Conservation (phyloP, 768 basidiomycete species). For the Trametes punicea region DNA sequence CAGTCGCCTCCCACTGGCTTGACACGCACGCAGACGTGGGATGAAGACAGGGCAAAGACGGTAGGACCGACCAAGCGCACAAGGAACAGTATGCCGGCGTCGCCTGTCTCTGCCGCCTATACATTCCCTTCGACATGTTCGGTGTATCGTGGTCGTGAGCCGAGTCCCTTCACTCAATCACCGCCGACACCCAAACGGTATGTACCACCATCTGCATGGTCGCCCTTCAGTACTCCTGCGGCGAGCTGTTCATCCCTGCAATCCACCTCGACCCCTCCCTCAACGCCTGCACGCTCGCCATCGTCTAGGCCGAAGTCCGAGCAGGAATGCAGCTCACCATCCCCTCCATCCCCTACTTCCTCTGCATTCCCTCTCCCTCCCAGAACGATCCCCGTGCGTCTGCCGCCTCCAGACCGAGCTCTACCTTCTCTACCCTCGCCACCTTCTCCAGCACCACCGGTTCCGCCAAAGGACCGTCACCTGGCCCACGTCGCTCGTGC, state of each 20-base stretch:
- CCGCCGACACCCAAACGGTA: slow-evolving; percentile 1
- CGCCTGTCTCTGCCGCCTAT: slow-evolving; percentile 12
- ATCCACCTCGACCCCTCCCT: not conserved
- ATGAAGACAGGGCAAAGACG: not conserved
- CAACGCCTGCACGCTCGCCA: not conserved
- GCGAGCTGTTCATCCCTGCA: not conserved
- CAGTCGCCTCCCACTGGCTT: not conserved
- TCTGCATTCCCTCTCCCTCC: slow-evolving; percentile 7
- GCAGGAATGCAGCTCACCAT: not conserved
- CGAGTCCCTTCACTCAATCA: not conserved
- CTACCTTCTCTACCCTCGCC: not conserved
- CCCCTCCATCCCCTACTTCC: not conserved
- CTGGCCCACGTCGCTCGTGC: not conserved
- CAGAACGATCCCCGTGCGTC: not conserved
- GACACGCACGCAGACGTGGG: slow-evolving; percentile 3
- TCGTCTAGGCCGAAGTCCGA: not conserved
- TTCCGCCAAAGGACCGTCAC: slow-evolving; percentile 11
- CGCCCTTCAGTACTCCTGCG: slow-evolving; percentile 4
- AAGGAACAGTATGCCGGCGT: slow-evolving; percentile 15
- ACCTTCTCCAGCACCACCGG: not conserved
- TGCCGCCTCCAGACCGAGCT: slow-evolving; percentile 7
- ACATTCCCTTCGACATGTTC: slow-evolving; percentile 22
- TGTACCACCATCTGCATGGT: slow-evolving; percentile 14
- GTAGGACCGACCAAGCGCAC: not conserved
- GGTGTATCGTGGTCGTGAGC: not conserved